Percentiles rank a stretch among this genome's conserved stretches.
phyloP scores from a whole-genome alignment of 352 stramenopile species.

The Globisporangium yorkense region DNA sequence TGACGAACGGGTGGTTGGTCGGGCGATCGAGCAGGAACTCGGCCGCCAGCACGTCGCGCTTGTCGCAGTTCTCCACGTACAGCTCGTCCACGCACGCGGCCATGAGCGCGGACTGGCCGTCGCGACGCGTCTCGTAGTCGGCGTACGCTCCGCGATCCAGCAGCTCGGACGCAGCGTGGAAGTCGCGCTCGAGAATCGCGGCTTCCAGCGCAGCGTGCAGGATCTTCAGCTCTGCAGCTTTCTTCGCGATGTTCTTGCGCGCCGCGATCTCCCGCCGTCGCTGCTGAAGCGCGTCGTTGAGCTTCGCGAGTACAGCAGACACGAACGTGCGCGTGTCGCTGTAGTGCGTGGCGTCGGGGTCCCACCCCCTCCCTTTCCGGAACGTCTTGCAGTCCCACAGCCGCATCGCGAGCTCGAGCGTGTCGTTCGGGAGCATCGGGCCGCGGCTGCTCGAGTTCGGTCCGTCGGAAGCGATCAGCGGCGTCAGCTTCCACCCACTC shows the following conservation, averaged over 20 bases:
- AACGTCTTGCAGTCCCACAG: conserved; percentile 41
- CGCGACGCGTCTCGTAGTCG: conserved; percentile 50
- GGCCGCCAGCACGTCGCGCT: conserved; percentile 39
- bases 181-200: conserved; percentile 42
- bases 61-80: conserved; percentile 52
- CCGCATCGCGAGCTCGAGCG: conserved; percentile 35
- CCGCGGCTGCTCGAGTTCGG: not conserved
- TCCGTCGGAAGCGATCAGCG: conserved; percentile 13
- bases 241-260: conserved; percentile 42
- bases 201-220: conserved; percentile 42
- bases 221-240: conserved; percentile 29
- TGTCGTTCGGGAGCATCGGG: conserved; percentile 41
- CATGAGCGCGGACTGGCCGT: conserved; percentile 39
- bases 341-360: conserved; percentile 26
- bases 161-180: conserved; percentile 22
- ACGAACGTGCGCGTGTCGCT: conserved; percentile 31
- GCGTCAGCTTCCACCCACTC: conserved; percentile 43
- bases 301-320: conserved; percentile 15
- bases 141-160: conserved; percentile 58
- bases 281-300: conserved; percentile 12
- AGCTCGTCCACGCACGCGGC: conserved; percentile 50
- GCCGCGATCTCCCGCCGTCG: conserved; percentile 26
- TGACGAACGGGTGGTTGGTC: conserved; percentile 46
- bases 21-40: conserved; percentile 52
- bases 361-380: conserved; percentile 27